Percentiles rank a stretch among this genome's conserved stretches.
phyloP scores from a whole-genome alignment of 768 basidiomycete genomes.

The Arthromyces matolae region DNA sequence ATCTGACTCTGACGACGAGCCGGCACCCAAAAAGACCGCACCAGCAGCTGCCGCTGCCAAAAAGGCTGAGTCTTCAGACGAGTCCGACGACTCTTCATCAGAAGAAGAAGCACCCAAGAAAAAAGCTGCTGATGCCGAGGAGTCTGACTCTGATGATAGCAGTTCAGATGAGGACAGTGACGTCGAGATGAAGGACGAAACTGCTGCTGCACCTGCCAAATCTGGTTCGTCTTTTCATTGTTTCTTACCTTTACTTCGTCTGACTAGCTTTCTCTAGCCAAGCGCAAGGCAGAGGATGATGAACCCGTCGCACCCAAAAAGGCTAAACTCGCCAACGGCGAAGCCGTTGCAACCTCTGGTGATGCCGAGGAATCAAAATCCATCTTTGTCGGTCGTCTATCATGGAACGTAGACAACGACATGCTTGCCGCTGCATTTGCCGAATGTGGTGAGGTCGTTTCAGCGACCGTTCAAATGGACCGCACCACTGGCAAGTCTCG shows the following conservation, averaged over 20 bases:
- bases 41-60: constrained; percentile 13
- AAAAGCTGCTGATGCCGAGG: background rate
- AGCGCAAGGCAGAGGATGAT: constrained; percentile 78
- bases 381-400: constrained; percentile 89
- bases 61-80: constrained; percentile 8
- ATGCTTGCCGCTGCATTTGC: constrained; percentile 90
- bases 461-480: constrained; percentile 86
- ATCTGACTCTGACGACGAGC: constrained; percentile 12
- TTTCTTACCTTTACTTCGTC: background rate
- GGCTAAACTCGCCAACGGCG: constrained; percentile 65
- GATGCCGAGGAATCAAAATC: constrained; percentile 55
- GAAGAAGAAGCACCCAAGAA: constrained; percentile 24
- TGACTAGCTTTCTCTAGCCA: constrained; percentile 36
- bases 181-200: constrained; percentile 46
- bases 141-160: constrained; percentile 1
- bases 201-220: constrained; percentile 34
- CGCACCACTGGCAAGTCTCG: constrained; percentile 79
- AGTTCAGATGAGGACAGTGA: constrained; percentile 38
- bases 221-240: constrained; percentile 29
- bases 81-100: constrained; percentile 20
- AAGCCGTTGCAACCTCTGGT: constrained; percentile 35
- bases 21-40: constrained; percentile 15
- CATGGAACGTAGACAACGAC: constrained; percentile 97
- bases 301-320: constrained; percentile 70
- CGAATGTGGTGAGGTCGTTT: constrained; percentile 81